Evolutionary conservation across 805 yeast genomes (phyloP), one percentile per base, ranked within the genome.

Genomic region (Suhomyces emberorum): DNA sequence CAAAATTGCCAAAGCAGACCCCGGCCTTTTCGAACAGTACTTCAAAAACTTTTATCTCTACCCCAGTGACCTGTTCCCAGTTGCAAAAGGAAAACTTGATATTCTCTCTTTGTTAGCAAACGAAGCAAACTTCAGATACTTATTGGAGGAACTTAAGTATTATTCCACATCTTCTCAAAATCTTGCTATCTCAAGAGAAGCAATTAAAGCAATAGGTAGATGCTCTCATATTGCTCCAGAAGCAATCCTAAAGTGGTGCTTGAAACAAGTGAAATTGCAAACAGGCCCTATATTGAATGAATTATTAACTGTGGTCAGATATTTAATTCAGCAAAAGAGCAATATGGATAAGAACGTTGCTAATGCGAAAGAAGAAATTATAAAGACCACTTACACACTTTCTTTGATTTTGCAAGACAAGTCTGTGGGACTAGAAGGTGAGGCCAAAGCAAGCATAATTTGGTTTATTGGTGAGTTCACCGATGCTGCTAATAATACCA

Each of bases 401-500:
- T 55, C 68, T 7, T 38, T 44, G 15, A 49, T 57, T 2, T 51
- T 69, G 27, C 44, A 43, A 9, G 59, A 59, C 21, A 50, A 49
- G 7, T 27, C 28, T 7, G n/a, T 47, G 12, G 26, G 38, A 14
- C 36, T 61, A n/a, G 63, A 56, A 12, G 46, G 54, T 15, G 64
- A 58, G 12, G 95, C 98, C 0, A 77, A 80, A 46, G 88, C 95
- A 1, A 83, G 91, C 31, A 80, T 89, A 8, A 71, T 91, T 5
- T 93, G 98, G 98, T 69, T 91, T 7, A 74, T 91, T 35, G 96
- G 98, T 4, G 97, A 93, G 52, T 82, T 81, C 53, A 70, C 81
- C 0, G 54, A 46, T 20, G 48, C 51, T 8, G 54, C 57, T 15
- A 39, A 55, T 17, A 65, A 63, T 26, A 44, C 54, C 17, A 58